These are phyloP conservation scores for maize (Zea mays) DNA, from an alignment of 176 grass and related monocot genomes.

Conservation along the genomic window Zm-B73-REFERENCE-NAM-5.0 NC_050099.1:66226001-66226500, in stretches of 20 bases:
- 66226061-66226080: no score
- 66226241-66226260: not conserved
- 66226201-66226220: not conserved
- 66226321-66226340: not conserved
- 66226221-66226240: slow-evolving; percentile 6
- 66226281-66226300: not conserved
- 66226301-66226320: not conserved
- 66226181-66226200: not conserved
- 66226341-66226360: slow-evolving; percentile 15
- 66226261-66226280: slow-evolving; percentile 33
- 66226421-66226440: slow-evolving; percentile 70
- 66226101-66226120: slow-evolving; percentile 14
- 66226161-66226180: not conserved
- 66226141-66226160: not conserved
- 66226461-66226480: slow-evolving; percentile 46
- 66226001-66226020: no score
- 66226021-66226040: no score
- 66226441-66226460: slow-evolving; percentile 55
- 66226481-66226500: slow-evolving; percentile 52
- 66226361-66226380: not conserved
- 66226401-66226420: slow-evolving; percentile 43
- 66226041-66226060: no score
- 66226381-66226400: not conserved
- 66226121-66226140: slow-evolving; percentile 21
- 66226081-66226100: not conserved